Evolutionary conservation across 2,329 filamentous ascomycete species (phyloP), one percentile per base, ranked within the genome.

Genomic region (Diplocarpon mali): DNA sequence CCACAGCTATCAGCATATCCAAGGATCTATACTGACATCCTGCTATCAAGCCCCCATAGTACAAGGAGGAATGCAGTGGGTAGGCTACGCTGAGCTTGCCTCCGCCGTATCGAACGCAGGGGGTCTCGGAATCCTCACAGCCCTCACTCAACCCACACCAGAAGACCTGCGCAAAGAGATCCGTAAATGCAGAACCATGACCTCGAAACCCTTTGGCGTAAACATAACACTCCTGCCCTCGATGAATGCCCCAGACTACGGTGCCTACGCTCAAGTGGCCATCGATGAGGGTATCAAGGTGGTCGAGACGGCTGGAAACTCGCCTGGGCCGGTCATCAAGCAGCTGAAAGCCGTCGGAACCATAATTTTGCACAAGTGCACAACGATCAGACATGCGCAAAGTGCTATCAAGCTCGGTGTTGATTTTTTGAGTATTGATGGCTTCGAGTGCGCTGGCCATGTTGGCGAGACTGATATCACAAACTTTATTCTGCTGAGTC

Each of bases 311-410:
- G 88, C 88, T 1, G 88, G 88, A 43, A 94, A 94, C 70, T 81
- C 73, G 58, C 92, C 92, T 0, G 92, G 88, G 1, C 88, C 89
- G 3, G 82, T 98, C 52, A 96, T 98, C 64, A 72, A 77, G 62
- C 78, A 87, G 70, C 75, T 98, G 44, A 98, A 96, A 69, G 75
- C 75, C 49, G 84, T 81, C 5, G 79, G 78, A 45, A 76, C 77
- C 58, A 90, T 76, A 45, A 80, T 98, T 57, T 70, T 98, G 45
- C 92, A 98, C 76, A 98, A 98, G 70, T 96, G 92, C 72, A 98
- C 92, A 8, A 93, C 87, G 5, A 94, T 98, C 67, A 73, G 88
- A 44, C 92, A 98, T 63, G 92, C 92, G 15, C 78, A 87, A 64
- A 88, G 83, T 53, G 92, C 92, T 39, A 75, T 94, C 47, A 95